phyloP scores from a whole-genome alignment of 2,329 filamentous ascomycete species.

The Stylonectria norvegica region DNA sequence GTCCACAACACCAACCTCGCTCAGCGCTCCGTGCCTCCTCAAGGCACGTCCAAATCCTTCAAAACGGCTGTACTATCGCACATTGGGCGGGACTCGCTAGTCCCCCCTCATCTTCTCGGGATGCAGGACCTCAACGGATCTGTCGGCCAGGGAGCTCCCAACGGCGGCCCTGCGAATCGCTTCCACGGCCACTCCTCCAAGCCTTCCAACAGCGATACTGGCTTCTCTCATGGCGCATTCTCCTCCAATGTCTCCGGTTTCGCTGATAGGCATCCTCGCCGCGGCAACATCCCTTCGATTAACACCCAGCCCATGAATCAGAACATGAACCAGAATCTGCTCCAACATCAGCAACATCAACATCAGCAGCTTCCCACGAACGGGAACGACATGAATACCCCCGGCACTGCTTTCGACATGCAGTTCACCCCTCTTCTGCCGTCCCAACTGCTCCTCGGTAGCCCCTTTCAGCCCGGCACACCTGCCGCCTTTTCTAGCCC shows the following conservation, averaged over 20 bases:
- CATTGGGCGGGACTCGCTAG: constrained; percentile 75
- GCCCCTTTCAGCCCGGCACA: constrained; percentile 93
- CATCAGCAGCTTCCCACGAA: constrained; percentile 44
- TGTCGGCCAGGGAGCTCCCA: constrained; percentile 41
- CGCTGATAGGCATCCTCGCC: constrained; percentile 79
- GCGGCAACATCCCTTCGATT: constrained; percentile 84
- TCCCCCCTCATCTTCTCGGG: constrained; percentile 80
- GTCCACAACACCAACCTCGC: constrained; percentile 10
- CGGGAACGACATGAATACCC: constrained; percentile 74
- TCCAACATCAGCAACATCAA: too few relatives aligned
- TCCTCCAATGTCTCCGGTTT: constrained; percentile 83
- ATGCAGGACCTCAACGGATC: constrained; percentile 84
- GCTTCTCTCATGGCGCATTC: constrained; percentile 91
- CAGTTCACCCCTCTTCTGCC: constrained; percentile 96
- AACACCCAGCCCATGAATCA: constrained; percentile 71
- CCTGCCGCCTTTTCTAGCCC: constrained; percentile 85
- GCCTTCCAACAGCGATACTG: constrained; percentile 77
- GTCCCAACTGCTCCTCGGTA: constrained; percentile 89
- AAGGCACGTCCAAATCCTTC: constrained; percentile 57
- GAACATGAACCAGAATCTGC: not conserved
- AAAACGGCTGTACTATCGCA: constrained; percentile 81
- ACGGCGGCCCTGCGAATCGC: constrained; percentile 54
- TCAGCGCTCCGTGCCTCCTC: constrained; percentile 22
- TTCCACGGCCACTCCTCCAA: constrained; percentile 72
- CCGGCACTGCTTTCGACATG: constrained; percentile 91